Conservation (phyloP, 2,329 filamentous ascomycete genomes). For the Monosporascus ibericus region DNA sequence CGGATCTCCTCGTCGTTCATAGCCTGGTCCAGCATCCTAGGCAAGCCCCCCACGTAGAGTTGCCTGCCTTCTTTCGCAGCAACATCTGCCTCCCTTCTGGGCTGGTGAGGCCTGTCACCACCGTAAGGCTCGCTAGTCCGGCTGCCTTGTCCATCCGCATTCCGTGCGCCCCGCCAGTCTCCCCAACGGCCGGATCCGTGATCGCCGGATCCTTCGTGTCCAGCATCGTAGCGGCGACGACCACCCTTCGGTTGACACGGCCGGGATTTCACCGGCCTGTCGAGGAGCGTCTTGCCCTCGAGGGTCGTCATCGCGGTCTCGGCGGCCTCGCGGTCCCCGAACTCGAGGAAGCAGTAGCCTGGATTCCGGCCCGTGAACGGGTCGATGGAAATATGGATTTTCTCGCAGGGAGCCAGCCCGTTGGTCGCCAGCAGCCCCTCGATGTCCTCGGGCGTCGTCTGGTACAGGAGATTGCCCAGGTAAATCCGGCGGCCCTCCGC, state of each 20-base stretch:
- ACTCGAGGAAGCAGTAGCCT: constrained; percentile 70
- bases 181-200: constrained; percentile 36
- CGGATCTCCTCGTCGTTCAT: constrained; percentile 40
- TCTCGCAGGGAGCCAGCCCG: constrained; percentile 35
- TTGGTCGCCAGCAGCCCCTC: constrained; percentile 26
- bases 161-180: constrained; percentile 30
- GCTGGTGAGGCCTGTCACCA: constrained; percentile 12
- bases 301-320: constrained; percentile 51
- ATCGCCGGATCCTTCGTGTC: constrained; percentile 10
- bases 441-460: constrained; percentile 36
- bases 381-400: constrained; percentile 64
- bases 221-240: constrained; percentile 11
- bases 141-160: constrained; percentile 1
- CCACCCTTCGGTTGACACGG: constrained; percentile 52
- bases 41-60: constrained; percentile 46
- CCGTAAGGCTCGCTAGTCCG: constrained; percentile 4
- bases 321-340: constrained; percentile 50
- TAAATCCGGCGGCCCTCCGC: constrained; percentile 45
- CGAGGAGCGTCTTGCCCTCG: constrained; percentile 46
- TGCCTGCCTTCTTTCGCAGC: constrained; percentile 26
- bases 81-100: neutral
- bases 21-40: constrained; percentile 41
- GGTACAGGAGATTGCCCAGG: constrained; percentile 57
- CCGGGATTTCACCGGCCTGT: constrained; percentile 57
- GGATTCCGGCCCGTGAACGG: constrained; percentile 63